These are phyloP conservation scores for Coemansia erecta DNA, from an alignment of 192 early-diverging fungal genomes.

Conservation along the genomic window DNA sequence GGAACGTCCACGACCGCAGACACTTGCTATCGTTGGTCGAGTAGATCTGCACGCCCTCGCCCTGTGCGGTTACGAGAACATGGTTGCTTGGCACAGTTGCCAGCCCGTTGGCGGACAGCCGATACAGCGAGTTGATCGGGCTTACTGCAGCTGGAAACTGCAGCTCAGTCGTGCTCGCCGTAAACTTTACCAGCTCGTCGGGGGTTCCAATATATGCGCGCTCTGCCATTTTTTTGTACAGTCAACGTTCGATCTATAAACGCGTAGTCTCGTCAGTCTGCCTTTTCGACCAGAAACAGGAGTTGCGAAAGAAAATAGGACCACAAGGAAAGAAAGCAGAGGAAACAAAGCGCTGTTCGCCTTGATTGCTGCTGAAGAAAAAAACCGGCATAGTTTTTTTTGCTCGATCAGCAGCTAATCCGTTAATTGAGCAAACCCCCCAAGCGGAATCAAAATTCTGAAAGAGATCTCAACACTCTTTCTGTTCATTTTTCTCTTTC, in stretches of 20 bases:
- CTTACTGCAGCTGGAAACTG: slow-evolving; percentile 50
- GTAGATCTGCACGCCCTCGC: slow-evolving; percentile 50
- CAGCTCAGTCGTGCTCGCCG: slow-evolving; percentile 22
- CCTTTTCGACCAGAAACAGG: too few species aligned
- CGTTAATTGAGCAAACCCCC: too few species aligned
- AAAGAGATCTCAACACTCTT: not conserved
- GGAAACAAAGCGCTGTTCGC: too few species aligned
- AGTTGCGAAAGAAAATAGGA: too few species aligned
- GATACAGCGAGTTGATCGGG: slow-evolving; percentile 33
- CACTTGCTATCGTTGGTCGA: slow-evolving; percentile 49
- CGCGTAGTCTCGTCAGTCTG: too few species aligned
- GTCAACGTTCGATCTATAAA: not conserved
- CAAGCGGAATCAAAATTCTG: too few species aligned
- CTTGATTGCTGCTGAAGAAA: too few species aligned
- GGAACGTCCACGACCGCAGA: slow-evolving; percentile 50
- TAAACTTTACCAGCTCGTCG: slow-evolving; percentile 46
- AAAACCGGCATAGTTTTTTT: too few species aligned
- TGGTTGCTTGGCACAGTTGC: slow-evolving; percentile 14
- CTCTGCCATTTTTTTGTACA: slow-evolving; percentile 10
- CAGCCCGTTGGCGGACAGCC: not conserved
- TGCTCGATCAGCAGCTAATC: not conserved
- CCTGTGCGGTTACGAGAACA: slow-evolving; percentile 39
- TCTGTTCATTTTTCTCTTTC: not conserved
- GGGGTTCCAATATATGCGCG: slow-evolving; percentile 41
- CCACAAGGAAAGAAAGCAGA: too few species aligned